Evolutionary conservation across 352 stramenopile species (phyloP).

Genomic region (Phytopythium kandeliae): DNA sequence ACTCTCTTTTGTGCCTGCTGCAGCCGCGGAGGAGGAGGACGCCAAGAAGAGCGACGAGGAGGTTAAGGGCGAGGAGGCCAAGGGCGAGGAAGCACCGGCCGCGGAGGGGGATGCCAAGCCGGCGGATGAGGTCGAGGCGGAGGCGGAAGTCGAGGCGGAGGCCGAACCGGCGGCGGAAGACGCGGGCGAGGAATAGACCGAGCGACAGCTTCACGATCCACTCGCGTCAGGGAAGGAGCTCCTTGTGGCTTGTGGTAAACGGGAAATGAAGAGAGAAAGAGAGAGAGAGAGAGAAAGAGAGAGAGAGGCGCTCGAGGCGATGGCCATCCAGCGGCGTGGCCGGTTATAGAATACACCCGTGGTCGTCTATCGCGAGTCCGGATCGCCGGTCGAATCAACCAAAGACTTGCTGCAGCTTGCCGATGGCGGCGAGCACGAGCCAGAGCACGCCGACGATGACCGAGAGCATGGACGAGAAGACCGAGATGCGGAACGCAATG

Average conservation of each 20-base stretch:
- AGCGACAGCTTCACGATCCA: background rate
- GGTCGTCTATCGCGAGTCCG: background rate
- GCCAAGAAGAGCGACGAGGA: conserved; percentile 13
- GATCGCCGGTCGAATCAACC: conserved; percentile 26
- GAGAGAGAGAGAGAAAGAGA: background rate
- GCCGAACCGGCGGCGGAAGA: conserved; percentile 9
- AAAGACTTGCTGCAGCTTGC: conserved; percentile 79
- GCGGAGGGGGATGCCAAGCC: conserved; percentile 9
- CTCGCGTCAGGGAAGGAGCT: too few species aligned
- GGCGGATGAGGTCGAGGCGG: conserved; percentile 20
- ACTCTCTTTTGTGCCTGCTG: background rate
- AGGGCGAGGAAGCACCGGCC: background rate
- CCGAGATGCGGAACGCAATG: conserved; percentile 71
- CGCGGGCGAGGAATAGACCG: conserved; percentile 10
- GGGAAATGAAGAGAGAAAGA: background rate
- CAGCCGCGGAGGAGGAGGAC: conserved; percentile 18
- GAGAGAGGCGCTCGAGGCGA: background rate
- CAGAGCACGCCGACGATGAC: conserved; percentile 78
- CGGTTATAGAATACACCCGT: conserved; percentile 4
- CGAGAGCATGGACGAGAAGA: conserved; percentile 83
- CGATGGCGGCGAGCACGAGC: conserved; percentile 67
- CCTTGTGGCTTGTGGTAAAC: background rate
- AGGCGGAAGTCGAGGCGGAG: conserved; percentile 14
- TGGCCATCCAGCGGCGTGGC: background rate
- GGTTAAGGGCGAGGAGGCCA: conserved; percentile 11